Evolutionary conservation across 1,284 basidiomycete genomes (phyloP).

Genomic region (Veloboletus limbatus): DNA sequence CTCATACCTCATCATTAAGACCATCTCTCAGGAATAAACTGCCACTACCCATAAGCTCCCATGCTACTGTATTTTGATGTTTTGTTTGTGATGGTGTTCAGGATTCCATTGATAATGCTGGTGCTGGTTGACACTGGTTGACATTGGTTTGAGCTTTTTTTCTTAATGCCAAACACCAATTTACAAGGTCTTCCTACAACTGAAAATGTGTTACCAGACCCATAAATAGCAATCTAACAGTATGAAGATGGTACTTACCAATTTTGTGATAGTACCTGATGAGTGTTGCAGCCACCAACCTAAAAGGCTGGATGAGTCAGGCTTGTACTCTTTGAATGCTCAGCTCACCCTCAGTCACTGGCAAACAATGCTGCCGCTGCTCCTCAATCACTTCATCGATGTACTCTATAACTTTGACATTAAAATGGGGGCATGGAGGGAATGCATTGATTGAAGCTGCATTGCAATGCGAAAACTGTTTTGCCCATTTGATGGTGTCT

Average conservation of each 20-base stretch:
- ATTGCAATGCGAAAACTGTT: too few species aligned
- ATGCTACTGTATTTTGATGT: too few species aligned
- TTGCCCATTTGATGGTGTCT: too few species aligned
- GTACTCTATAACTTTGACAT: slow-evolving; percentile 6
- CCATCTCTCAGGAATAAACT: too few species aligned
- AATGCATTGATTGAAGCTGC: too few species aligned
- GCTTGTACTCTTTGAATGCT: slow-evolving; percentile 5
- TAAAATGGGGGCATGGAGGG: too few species aligned
- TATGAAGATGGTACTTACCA: not conserved
- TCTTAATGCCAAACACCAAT: slow-evolving; percentile 4
- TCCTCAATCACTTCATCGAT: slow-evolving; percentile 2
- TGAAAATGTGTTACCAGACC: not conserved
- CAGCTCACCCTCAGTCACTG: not conserved
- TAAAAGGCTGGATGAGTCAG: not conserved
- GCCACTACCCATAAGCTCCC: too few species aligned
- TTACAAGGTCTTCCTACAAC: slow-evolving; percentile 12
- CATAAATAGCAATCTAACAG: not conserved
- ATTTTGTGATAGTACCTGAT: not conserved
- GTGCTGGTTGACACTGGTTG: not conserved
- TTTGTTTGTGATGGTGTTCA: not conserved
- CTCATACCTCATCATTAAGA: too few species aligned
- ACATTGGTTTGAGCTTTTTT: slow-evolving; percentile 6
- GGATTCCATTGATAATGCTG: slow-evolving; percentile 13
- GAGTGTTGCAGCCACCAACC: slow-evolving; percentile 1
- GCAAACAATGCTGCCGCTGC: too few species aligned